phyloP scores from a whole-genome alignment of 2,329 filamentous ascomycete species.

The Cordyceps javanica region DNA sequence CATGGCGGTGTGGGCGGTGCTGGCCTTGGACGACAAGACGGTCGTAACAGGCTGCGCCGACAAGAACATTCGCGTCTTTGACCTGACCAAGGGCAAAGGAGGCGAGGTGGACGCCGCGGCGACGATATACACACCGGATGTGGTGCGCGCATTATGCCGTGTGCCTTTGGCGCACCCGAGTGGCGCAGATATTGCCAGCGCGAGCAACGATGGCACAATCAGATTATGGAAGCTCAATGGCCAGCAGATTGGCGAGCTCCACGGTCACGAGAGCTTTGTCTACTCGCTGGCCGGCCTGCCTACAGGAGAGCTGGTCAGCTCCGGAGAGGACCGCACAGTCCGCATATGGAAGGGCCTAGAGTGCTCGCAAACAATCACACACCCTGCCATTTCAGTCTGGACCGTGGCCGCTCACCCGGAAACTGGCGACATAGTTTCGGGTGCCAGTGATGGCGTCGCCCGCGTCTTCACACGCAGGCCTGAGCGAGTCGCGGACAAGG shows the following conservation, averaged over 20 bases:
- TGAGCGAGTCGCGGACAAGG: conserved; percentile 62
- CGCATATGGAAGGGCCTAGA: conserved; percentile 77
- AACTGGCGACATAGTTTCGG: conserved; percentile 88
- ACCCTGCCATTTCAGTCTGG: conserved; percentile 97
- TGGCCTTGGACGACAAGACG: conserved; percentile 72
- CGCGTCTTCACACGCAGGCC: conserved; percentile 73
- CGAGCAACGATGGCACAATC: conserved; percentile 86
- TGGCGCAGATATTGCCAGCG: conserved; percentile 88
- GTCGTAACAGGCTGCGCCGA: conserved; percentile 92
- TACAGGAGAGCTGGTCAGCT: conserved; percentile 81
- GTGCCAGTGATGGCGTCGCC: conserved; percentile 80
- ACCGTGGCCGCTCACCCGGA: conserved; percentile 73
- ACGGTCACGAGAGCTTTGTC: conserved; percentile 91
- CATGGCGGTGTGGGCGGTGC: conserved; percentile 79
- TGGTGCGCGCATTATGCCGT: conserved; percentile 81
- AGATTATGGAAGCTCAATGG: conserved; percentile 82
- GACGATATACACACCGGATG: conserved; percentile 63
- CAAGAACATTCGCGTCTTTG: conserved; percentile 79
- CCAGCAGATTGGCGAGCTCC: conserved; percentile 66
- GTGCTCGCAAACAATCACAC: conserved; percentile 92
- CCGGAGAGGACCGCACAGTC: conserved; percentile 90
- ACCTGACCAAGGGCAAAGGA: conserved; percentile 55
- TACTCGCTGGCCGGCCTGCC: conserved; percentile 76
- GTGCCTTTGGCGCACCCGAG: conserved; percentile 70
- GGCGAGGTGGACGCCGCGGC: conserved; percentile 46